Percentiles rank a stretch among this genome's conserved stretches.
phyloP scores from a whole-genome alignment of 129 eudicot genomes.

The Flaveria sonorensis region DNA sequence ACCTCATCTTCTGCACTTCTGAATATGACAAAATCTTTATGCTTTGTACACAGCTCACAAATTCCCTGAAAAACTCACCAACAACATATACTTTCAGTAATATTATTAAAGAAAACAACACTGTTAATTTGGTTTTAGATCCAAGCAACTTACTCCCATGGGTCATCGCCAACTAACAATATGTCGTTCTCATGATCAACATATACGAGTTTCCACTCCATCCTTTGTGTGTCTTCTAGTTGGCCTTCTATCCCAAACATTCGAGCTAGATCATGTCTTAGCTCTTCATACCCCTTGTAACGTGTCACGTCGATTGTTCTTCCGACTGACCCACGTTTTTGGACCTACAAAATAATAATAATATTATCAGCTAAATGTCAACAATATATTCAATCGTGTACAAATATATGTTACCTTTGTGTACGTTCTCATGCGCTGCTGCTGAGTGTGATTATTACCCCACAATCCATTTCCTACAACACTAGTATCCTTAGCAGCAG shows the following conservation, averaged over 20 bases:
- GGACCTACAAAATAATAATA: conserved; percentile 52
- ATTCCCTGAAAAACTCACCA: conserved; percentile 61
- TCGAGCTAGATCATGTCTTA: conserved; percentile 79
- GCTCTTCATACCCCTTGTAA: conserved; percentile 88
- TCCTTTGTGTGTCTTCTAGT: conserved; percentile 73
- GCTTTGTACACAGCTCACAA: conserved; percentile 94
- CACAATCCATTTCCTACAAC: conserved; percentile 64
- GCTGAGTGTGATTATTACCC: conserved; percentile 71
- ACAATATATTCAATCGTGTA: neutral
- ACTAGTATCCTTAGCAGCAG: conserved; percentile 50
- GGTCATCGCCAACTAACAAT: conserved; percentile 90
- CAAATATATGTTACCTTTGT: conserved; percentile 62
- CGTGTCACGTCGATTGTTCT: conserved; percentile 93
- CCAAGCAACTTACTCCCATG: conserved; percentile 88
- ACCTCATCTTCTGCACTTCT: conserved; percentile 96
- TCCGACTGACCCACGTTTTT: conserved; percentile 94
- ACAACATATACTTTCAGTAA: neutral
- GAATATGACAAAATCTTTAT: conserved; percentile 86
- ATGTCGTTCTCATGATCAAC: conserved; percentile 95
- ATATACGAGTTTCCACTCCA: conserved; percentile 91
- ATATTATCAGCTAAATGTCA: neutral
- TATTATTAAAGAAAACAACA: too few relatives aligned
- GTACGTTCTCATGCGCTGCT: conserved; percentile 72
- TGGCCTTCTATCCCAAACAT: conserved; percentile 96
- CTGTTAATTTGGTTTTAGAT: neutral